These are phyloP conservation scores for Prunus salicina DNA, from an alignment of 306 rosid genomes.

Conservation along the genomic window DNA sequence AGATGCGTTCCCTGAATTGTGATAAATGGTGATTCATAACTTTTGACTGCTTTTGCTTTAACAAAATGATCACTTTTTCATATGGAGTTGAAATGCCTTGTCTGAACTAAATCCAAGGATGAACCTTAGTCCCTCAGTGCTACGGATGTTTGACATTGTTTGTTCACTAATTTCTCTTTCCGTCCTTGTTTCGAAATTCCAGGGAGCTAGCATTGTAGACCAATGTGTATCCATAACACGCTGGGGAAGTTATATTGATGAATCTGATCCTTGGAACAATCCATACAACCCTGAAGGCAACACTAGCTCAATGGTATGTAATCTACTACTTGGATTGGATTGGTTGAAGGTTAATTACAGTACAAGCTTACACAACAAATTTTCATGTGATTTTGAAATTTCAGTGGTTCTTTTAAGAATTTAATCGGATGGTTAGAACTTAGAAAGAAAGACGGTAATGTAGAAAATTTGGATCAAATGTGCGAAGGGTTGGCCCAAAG, in stretches of 20 bases:
- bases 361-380: background rate
- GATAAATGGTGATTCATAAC: background rate
- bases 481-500: no score
- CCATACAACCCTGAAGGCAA: constrained; percentile 34
- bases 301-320: constrained; percentile 46
- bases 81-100: background rate
- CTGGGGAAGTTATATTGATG: constrained; percentile 52
- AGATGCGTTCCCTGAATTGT: constrained; percentile 22
- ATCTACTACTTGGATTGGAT: background rate
- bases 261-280: constrained; percentile 43
- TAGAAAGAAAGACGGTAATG: no score
- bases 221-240: constrained; percentile 64
- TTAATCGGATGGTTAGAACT: no score
- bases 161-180: constrained; percentile 9
- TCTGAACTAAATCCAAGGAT: background rate
- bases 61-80: background rate
- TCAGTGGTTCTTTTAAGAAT: no score
- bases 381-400: background rate
- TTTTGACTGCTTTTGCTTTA: background rate
- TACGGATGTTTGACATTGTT: background rate
- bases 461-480: no score
- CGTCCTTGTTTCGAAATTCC: constrained; percentile 23
- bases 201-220: constrained; percentile 81
- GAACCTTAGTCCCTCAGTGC: background rate
- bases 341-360: background rate